These are phyloP conservation scores for Trametes maxima DNA, from an alignment of 768 basidiomycete genomes.

Conservation along the genomic window DNA sequence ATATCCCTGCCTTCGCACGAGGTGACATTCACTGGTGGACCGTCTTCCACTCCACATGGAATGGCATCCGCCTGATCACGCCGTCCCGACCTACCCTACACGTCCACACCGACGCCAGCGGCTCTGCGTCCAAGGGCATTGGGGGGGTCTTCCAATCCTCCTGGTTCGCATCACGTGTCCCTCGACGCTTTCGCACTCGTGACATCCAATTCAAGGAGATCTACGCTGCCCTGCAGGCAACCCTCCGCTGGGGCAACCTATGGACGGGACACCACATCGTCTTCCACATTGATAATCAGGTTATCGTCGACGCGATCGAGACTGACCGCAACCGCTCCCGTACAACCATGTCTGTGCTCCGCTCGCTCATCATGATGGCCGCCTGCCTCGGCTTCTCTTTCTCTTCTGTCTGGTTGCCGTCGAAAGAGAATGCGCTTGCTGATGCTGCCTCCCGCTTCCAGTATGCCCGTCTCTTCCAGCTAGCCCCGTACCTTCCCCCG, in stretches of 20 bases:
- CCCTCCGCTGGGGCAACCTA: slow-evolving; percentile 33
- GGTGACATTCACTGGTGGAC: slow-evolving; percentile 40
- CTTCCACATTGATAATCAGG: slow-evolving; percentile 37
- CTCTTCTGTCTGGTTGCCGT: neutral
- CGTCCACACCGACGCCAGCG: slow-evolving; percentile 39
- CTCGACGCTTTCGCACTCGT: slow-evolving; percentile 25
- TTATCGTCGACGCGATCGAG: slow-evolving; percentile 21
- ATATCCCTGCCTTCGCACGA: slow-evolving; percentile 28
- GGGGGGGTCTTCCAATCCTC: slow-evolving; percentile 24
- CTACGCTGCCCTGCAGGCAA: slow-evolving; percentile 35
- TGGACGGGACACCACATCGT: slow-evolving; percentile 32
- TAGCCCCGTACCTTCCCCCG: slow-evolving; percentile 28
- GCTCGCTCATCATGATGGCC: neutral
- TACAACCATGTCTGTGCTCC: neutral
- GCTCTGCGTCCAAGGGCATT: slow-evolving; percentile 29
- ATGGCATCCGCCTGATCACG: slow-evolving; percentile 29
- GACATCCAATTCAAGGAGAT: slow-evolving; percentile 42
- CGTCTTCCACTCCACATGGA: slow-evolving; percentile 32
- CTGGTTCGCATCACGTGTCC: slow-evolving; percentile 33
- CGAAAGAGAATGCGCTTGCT: neutral
- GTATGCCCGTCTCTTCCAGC: slow-evolving; percentile 31
- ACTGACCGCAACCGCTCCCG: neutral
- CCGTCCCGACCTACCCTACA: slow-evolving; percentile 11
- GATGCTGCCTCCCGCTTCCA: neutral
- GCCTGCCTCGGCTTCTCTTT: neutral